Evolutionary conservation across 805 yeast genomes (phyloP).

Genomic region (Pichia gijzeniarum): DNA sequence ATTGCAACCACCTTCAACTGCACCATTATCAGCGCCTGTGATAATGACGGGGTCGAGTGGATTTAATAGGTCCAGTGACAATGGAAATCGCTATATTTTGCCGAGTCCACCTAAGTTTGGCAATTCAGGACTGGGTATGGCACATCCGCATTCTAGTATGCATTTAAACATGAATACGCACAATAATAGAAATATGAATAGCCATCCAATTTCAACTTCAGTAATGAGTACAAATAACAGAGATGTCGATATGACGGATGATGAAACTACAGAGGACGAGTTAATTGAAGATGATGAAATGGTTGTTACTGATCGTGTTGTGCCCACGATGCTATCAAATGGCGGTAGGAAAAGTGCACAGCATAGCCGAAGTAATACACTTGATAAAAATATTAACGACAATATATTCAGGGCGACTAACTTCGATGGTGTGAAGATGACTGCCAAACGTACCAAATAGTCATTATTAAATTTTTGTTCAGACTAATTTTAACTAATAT

Average conservation of each 20-base stretch:
- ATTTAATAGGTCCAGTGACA: not conserved
- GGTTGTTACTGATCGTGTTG: slow-evolving; percentile 3
- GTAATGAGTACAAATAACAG: not conserved
- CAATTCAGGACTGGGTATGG: not conserved
- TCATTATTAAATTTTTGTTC: no score
- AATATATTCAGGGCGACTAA: slow-evolving; percentile 10
- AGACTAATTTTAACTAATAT: no score
- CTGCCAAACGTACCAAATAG: slow-evolving; percentile 3
- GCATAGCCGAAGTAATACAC: not conserved
- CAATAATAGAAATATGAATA: not conserved
- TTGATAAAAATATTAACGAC: not conserved
- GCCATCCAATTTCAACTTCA: not conserved
- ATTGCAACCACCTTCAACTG: not conserved
- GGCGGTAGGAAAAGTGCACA: no score
- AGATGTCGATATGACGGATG: slow-evolving; percentile 6
- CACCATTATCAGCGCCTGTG: slow-evolving; percentile 10
- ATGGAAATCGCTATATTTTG: not conserved
- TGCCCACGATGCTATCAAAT: not conserved
- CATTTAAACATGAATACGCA: not conserved
- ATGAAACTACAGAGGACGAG: slow-evolving; percentile 18
- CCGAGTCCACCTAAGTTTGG: slow-evolving; percentile 5
- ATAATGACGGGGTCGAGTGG: not conserved
- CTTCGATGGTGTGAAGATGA: slow-evolving; percentile 12
- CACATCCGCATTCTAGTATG: not conserved
- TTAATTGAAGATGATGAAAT: slow-evolving; percentile 20